These are phyloP conservation scores for Dictyostelium intermedium DNA, from an alignment of 78 protist genomes.

Conservation along the genomic window DNA sequence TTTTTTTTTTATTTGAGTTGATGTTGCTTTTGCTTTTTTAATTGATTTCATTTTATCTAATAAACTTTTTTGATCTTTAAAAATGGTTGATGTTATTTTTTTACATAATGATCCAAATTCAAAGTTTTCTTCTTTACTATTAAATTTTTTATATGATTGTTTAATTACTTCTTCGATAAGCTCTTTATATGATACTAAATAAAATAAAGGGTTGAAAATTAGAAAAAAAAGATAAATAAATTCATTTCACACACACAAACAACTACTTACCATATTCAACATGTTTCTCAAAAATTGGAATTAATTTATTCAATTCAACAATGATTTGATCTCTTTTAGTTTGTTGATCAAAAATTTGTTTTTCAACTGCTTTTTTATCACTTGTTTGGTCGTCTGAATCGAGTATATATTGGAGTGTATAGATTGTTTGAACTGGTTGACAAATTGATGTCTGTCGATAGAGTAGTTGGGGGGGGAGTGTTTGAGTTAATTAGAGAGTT, in stretches of 20 bases:
- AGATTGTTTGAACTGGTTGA: constrained; percentile 26
- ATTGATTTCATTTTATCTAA: constrained; percentile 74
- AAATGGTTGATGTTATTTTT: constrained; percentile 46
- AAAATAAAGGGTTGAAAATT: background rate
- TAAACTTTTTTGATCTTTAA: constrained; percentile 57
- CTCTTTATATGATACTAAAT: constrained; percentile 35
- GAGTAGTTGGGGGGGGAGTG: background rate
- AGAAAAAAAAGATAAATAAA: too few relatives aligned
- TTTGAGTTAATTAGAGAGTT: background rate
- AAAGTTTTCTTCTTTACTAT: constrained; percentile 37
- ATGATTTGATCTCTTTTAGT: constrained; percentile 42
- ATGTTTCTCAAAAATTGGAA: constrained; percentile 29
- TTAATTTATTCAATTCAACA: background rate
- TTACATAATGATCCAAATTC: constrained; percentile 51
- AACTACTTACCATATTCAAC: constrained; percentile 29
- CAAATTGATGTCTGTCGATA: background rate
- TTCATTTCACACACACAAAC: background rate
- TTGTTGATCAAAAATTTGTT: constrained; percentile 4
- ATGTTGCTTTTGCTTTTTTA: constrained; percentile 41
- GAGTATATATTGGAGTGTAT: background rate
- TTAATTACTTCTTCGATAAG: constrained; percentile 20
- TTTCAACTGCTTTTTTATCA: constrained; percentile 19
- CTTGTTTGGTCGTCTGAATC: background rate
- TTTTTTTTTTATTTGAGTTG: background rate
- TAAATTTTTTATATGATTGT: constrained; percentile 10